These are phyloP conservation scores for Trichoderma semiorbis DNA, from an alignment of 2,329 filamentous ascomycete species.

Conservation along the genomic window DNA sequence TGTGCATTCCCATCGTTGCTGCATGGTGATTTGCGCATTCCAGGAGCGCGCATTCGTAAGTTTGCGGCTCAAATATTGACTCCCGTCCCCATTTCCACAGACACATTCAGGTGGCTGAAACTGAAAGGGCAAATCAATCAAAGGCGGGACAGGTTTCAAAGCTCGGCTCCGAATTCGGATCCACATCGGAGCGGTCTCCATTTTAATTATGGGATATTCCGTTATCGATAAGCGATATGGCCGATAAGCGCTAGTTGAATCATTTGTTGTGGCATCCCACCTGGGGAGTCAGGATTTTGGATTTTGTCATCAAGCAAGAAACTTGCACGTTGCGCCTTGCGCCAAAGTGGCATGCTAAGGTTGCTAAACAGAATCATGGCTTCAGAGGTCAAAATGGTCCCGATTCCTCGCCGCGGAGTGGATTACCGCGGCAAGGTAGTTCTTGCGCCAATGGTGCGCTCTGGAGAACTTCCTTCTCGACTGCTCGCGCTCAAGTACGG, in stretches of 20 bases:
- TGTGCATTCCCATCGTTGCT: constrained; percentile 11
- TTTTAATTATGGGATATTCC: background rate
- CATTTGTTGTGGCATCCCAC: constrained; percentile 9
- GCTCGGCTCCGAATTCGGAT: constrained; percentile 11
- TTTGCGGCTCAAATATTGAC: background rate
- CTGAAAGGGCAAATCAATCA: background rate
- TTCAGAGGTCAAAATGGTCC: constrained; percentile 61
- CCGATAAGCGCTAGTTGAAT: constrained; percentile 7
- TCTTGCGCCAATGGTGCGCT: constrained; percentile 95
- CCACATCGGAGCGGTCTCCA: constrained; percentile 5
- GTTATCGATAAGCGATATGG: constrained; percentile 18
- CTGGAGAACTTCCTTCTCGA: constrained; percentile 89
- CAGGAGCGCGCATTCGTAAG: background rate
- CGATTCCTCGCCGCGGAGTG: constrained; percentile 82
- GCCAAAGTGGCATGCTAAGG: constrained; percentile 31
- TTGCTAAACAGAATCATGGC: constrained; percentile 54
- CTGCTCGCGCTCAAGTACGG: constrained; percentile 90
- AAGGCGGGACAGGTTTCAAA: background rate
- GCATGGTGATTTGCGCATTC: constrained; percentile 2
- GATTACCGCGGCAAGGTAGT: constrained; percentile 94
- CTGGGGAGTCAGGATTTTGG: background rate
- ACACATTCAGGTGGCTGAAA: background rate
- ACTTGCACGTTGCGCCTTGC: constrained; percentile 20
- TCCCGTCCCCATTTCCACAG: background rate
- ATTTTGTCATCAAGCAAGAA: background rate